Evolutionary conservation across 768 basidiomycete genomes (phyloP).

Genomic region (Imleria badia): DNA sequence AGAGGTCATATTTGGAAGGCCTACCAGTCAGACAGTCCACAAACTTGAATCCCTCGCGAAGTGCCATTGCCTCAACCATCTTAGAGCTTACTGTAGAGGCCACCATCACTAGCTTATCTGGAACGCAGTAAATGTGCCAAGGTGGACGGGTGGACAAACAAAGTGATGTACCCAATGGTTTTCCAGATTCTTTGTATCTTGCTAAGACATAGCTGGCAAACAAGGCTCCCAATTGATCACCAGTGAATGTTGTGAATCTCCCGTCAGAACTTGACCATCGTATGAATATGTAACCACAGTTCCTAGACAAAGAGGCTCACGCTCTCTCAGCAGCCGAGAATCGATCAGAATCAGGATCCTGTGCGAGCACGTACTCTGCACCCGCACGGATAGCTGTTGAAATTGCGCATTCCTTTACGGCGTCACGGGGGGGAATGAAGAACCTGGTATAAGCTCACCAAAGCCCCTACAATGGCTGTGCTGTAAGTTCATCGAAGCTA

Average conservation of each 20-base stretch:
- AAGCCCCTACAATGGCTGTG: slow-evolving; percentile 39
- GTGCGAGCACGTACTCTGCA: slow-evolving; percentile 72
- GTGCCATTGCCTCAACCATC: slow-evolving; percentile 80
- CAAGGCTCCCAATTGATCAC: slow-evolving; percentile 75
- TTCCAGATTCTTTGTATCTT: slow-evolving; percentile 45
- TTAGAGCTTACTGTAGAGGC: slow-evolving; percentile 91
- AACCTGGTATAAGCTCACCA: slow-evolving; percentile 36
- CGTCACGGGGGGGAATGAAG: slow-evolving; percentile 1
- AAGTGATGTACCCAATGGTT: slow-evolving; percentile 39
- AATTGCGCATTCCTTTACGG: slow-evolving; percentile 68
- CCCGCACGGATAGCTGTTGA: slow-evolving; percentile 52
- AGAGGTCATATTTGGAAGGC: neutral
- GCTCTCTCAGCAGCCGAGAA: slow-evolving; percentile 74
- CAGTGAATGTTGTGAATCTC: slow-evolving; percentile 72
- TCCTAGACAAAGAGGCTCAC: slow-evolving; percentile 35
- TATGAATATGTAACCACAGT: neutral
- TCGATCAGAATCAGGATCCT: slow-evolving; percentile 87
- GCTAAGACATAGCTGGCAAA: slow-evolving; percentile 49
- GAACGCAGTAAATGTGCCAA: slow-evolving; percentile 34
- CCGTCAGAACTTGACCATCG: slow-evolving; percentile 35
- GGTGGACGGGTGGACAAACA: slow-evolving; percentile 37
- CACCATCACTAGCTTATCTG: slow-evolving; percentile 75
- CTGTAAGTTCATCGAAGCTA: slow-evolving; percentile 1
- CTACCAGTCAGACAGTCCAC: slow-evolving; percentile 82
- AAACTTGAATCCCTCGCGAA: slow-evolving; percentile 77